Base-by-base conservation (phyloP, 129 eudicot genomes). In the Arctium minus region DNA sequence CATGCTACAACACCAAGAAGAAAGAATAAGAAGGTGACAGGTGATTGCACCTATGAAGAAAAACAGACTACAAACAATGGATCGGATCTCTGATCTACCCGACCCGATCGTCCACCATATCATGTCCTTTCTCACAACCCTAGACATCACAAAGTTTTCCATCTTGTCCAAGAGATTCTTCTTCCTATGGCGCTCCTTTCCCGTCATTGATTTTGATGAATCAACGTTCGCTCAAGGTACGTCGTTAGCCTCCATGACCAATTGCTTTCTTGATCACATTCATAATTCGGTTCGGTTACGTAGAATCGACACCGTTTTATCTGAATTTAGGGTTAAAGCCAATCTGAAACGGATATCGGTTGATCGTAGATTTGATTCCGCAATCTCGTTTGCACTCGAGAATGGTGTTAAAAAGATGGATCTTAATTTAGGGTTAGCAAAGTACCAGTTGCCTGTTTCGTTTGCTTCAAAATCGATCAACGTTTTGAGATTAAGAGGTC, bases 61-160 rank as follows among this genome's bases (percentile, higher is more conserved):
- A 77, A 1, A 5, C 17, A 40, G 36, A 18, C 35, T 17, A 30
- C 33, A 3, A n/a, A 30, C 53, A 30, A 84, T 80, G 82, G 79
- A 86, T 86, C 83, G 42, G 29, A 76, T 86, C 33, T 78, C 89
- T 8, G 73, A 72, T 77, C 70, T 86, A 36, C 89, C 89, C 69
- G 89, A 86, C 70, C 73, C 79, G 7, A 82, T 86, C 36, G 29
- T 78, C 70, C 89, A 86, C 74, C 86, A 86, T 1, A 78, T 86
- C 78, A 86, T 86, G 89, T 86, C 84, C 27, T 53, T 46, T 11
- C 83, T 82, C 27, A 31, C 80, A 40, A 67, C 76, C 29, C 8
- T 2, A 5, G 86, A 82, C n/a, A 36, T 82, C 64, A 65, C 81
- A 78, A 82, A 33, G 67, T 11, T 79, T 22, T 74, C 89, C 3